Evolutionary conservation across 257 asterid species (phyloP), one percentile per base, ranked within the genome.

Genomic region (Eucommia ulmoides): DNA sequence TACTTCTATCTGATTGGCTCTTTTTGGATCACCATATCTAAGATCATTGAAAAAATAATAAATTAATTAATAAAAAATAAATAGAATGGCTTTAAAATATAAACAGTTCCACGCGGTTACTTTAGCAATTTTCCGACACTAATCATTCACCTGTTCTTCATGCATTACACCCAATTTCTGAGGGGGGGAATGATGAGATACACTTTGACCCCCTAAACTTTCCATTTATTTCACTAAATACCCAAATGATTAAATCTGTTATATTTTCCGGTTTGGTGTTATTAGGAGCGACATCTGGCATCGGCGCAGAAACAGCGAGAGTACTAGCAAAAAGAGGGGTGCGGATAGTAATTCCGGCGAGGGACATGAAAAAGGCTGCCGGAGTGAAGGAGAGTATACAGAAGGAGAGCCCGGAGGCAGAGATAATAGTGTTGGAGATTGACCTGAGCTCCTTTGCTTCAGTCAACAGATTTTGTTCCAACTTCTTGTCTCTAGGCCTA

Each of bases 231-330:
- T n/a, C n/a, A n/a, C n/a, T n/a, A n/a, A n/a, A n/a, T n/a, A n/a
- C n/a, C n/a, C n/a, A n/a, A n/a, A n/a, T n/a, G n/a, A n/a, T n/a
- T n/a, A n/a, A n/a, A n/a, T n/a, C n/a, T n/a, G n/a, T n/a, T n/a
- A n/a, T n/a, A n/a, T n/a, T n/a, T n/a, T n/a, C n/a, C n/a, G n/a
- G n/a, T n/a, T n/a, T n/a, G n/a, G n/a, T n/a, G n/a, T 7, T 45
- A 67, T 12, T 22, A 78, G 97, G 97, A 0, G 95, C 94, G 41
- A 84, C 97, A 23, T 82, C 94, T 1, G 97, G 97, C 2, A 88
- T 88, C 2, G 97, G 97, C 0, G 91, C 82, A 0, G 97, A 88
- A 63, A 88, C 97, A 1, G 97, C 96, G 8, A 70, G 85, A 53
- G 96, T 80, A 53, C 59, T 88, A 58, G 95, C 89, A 19, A 74